Evolutionary conservation across 306 rosid species (phyloP).

Genomic region (Albizia julibrissin): DNA sequence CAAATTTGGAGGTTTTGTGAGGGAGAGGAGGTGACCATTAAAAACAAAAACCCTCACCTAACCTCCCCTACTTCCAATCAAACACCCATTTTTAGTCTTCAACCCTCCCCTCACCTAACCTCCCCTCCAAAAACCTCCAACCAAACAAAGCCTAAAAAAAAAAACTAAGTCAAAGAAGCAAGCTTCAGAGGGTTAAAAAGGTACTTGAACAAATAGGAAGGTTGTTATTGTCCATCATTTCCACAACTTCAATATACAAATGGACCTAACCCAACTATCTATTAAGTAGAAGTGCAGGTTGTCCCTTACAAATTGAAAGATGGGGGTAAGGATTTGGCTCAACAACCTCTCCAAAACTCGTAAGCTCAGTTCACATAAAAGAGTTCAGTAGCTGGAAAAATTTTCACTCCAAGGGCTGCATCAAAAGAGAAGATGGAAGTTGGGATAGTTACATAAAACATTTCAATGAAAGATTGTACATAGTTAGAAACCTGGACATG

Average conservation of each 20-base stretch:
- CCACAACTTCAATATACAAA: neutral
- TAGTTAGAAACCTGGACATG: neutral
- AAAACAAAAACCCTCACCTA: too few relatives aligned
- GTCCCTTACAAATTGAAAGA: neutral
- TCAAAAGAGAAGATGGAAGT: neutral
- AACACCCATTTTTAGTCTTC: too few relatives aligned
- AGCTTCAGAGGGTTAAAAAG: neutral
- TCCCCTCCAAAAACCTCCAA: too few relatives aligned
- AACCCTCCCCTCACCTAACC: too few relatives aligned
- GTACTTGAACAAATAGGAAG: neutral
- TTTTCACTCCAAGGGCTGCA: neutral
- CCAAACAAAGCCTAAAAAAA: too few relatives aligned
- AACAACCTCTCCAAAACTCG: neutral
- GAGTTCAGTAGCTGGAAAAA: too few relatives aligned
- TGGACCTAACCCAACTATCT: neutral
- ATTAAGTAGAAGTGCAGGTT: neutral
- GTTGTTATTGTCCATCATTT: neutral
- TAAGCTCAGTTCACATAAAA: neutral
- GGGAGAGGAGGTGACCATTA: too few relatives aligned
- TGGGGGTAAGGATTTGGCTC: neutral
- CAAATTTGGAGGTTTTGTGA: too few relatives aligned
- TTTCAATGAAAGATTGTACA: neutral
- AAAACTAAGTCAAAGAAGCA: neutral
- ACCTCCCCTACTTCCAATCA: too few relatives aligned
- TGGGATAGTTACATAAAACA: neutral